Evolutionary conservation across 179 eudicot species (phyloP).

Genomic region (Silene noctiflora): DNA sequence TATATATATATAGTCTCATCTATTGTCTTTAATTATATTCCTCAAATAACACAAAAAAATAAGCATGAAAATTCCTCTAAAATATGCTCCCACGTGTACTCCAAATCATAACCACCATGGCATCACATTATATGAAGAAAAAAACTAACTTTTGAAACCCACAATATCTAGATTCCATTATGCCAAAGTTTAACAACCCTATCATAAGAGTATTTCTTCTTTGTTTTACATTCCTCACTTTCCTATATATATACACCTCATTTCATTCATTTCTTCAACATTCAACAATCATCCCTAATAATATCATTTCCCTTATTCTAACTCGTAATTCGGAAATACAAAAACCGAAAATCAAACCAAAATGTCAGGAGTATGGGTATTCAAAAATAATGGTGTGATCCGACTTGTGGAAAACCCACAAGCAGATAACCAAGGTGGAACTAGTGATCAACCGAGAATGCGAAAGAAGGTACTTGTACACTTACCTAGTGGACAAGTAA

Average conservation of each 20-base stretch:
- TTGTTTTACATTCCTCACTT: slow-evolving; percentile 18
- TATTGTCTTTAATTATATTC: slow-evolving; percentile 19
- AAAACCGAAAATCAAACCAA: too few relatives aligned
- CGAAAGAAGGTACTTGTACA: slow-evolving; percentile 28
- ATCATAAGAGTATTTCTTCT: slow-evolving; percentile 24
- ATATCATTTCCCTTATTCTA: too few relatives aligned
- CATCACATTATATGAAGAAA: too few relatives aligned
- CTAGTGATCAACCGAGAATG: slow-evolving; percentile 23
- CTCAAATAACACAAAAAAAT: slow-evolving; percentile 17
- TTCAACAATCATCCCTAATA: too few relatives aligned
- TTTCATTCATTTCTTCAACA: slow-evolving; percentile 16
- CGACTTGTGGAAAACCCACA: slow-evolving; percentile 34
- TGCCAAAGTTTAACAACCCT: slow-evolving; percentile 18
- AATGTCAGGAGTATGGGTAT: slow-evolving; percentile 36
- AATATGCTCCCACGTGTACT: slow-evolving; percentile 31
- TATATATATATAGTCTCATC: too few relatives aligned
- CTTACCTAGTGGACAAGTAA: slow-evolving; percentile 30
- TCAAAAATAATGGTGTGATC: slow-evolving; percentile 34
- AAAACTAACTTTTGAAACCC: slow-evolving; percentile 20
- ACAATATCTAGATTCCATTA: slow-evolving; percentile 29
- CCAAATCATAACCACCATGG: slow-evolving; percentile 29
- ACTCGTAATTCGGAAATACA: too few relatives aligned
- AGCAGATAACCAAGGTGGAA: slow-evolving; percentile 20
- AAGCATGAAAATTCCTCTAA: slow-evolving; percentile 22
- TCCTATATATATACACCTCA: slow-evolving; percentile 18